A percentile compares a stretch with the other conserved stretches of the same genome.
Evolutionary conservation across 495 filamentous ascomycete species (phyloP).

Genomic region (Margaritispora aquatica): DNA sequence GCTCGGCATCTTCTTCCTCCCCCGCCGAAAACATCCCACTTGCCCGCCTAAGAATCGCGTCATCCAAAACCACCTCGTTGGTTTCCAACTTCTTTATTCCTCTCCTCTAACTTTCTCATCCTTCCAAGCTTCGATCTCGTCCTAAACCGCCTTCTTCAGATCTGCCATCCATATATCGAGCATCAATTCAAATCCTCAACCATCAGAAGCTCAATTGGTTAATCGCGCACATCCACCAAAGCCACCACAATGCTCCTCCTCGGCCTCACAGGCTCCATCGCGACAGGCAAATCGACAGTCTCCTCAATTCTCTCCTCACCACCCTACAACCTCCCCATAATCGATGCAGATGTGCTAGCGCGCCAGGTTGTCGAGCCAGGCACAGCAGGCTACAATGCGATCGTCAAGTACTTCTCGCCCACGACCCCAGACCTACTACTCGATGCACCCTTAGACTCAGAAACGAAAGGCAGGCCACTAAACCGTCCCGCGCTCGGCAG

Average conservation of each 20-base stretch:
- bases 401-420: conserved; percentile 70
- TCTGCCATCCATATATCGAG: not conserved
- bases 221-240: no score
- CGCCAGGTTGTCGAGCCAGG: conserved; percentile 89
- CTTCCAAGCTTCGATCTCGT: not conserved
- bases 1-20: not conserved
- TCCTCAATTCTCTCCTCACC: conserved; percentile 70
- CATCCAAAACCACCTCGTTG: not conserved
- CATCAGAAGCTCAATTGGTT: no score
- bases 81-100: no score
- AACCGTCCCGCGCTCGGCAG: conserved; percentile 82
- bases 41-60: not conserved
- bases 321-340: conserved; percentile 82
- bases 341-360: conserved; percentile 91
- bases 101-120: not conserved
- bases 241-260: conserved; percentile 77
- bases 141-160: no score
- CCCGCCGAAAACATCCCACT: not conserved
- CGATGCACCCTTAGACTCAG: conserved; percentile 33
- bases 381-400: conserved; percentile 63
- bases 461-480: conserved; percentile 57
- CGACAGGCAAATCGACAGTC: conserved; percentile 96
- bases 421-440: conserved; percentile 80
- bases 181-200: not conserved
- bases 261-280: conserved; percentile 94